Percentiles rank a stretch among this genome's conserved stretches.
phyloP scores from a whole-genome alignment of 2,329 filamentous ascomycete genomes.

The Sclerotinia glacialis region DNA sequence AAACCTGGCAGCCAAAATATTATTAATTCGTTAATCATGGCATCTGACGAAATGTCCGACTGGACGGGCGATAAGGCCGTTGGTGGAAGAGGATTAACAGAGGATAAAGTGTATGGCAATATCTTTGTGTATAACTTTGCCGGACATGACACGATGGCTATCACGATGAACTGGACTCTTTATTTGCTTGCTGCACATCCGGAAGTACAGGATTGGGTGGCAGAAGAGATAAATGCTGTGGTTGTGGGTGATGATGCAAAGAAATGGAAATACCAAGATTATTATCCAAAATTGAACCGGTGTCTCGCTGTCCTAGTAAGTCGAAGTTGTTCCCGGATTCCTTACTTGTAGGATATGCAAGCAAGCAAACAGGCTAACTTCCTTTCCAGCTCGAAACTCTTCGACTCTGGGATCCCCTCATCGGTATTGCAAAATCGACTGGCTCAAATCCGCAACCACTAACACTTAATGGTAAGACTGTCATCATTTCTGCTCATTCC shows the following conservation, averaged over 20 bases:
- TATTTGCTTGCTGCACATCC: slow-evolving; percentile 32
- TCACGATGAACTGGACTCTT: slow-evolving; percentile 34
- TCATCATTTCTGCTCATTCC: background rate
- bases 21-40: background rate
- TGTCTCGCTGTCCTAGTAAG: slow-evolving; percentile 42
- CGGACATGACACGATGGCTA: slow-evolving; percentile 39
- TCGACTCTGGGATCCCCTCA: background rate
- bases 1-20: background rate
- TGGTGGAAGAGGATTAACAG: slow-evolving; percentile 32
- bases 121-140: slow-evolving; percentile 39
- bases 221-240: slow-evolving; percentile 30
- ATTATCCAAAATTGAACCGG: slow-evolving; percentile 44
- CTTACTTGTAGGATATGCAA: too few relatives aligned
- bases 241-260: slow-evolving; percentile 30
- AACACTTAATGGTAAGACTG: background rate
- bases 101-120: slow-evolving; percentile 40
- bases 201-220: slow-evolving; percentile 28
- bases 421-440: background rate
- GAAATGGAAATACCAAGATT: slow-evolving; percentile 40
- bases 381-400: slow-evolving; percentile 8
- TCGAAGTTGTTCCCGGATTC: background rate
- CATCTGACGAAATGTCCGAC: background rate
- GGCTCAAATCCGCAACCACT: background rate
- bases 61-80: background rate
- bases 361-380: background rate